A percentile compares a stretch with the other conserved stretches of the same genome.
Conservation (phyloP, 129 eudicot species). For the Cynara cardunculus region DNA sequence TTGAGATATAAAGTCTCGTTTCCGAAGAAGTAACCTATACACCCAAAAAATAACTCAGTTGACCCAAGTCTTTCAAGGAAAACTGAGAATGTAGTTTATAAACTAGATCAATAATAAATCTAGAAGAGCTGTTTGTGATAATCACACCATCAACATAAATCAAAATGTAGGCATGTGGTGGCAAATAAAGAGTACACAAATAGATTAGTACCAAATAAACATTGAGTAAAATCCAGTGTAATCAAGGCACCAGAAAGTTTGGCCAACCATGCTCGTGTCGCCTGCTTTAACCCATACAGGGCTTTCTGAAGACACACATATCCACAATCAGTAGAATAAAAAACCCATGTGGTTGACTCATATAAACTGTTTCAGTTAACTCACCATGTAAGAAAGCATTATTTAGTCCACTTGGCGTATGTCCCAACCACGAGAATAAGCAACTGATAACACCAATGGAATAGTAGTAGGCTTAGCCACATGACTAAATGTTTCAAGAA, state of each 20-base stretch:
- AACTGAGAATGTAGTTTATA: too few relatives aligned
- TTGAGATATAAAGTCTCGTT: too few relatives aligned
- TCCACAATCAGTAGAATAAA: neutral
- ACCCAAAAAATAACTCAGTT: too few relatives aligned
- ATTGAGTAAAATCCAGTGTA: neutral
- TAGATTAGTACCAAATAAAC: neutral
- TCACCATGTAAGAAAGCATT: neutral
- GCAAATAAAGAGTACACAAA: neutral
- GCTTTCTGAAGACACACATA: neutral
- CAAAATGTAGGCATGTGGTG: too few relatives aligned
- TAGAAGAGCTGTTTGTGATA: too few relatives aligned
- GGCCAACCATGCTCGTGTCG: neutral
- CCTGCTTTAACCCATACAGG: neutral
- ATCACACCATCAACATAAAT: too few relatives aligned
- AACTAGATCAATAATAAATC: too few relatives aligned
- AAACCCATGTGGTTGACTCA: neutral
- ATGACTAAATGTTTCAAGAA: neutral
- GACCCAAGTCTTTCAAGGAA: too few relatives aligned
- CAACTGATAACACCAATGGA: neutral
- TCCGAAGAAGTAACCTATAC: too few relatives aligned
- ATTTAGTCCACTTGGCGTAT: neutral
- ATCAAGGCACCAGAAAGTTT: neutral
- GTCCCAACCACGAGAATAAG: neutral
- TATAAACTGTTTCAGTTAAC: neutral
- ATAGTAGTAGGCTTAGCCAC: neutral